These are phyloP conservation scores for Noccaea caerulescens DNA, from an alignment of 345 rosid species.

Conservation along the genomic window DNA sequence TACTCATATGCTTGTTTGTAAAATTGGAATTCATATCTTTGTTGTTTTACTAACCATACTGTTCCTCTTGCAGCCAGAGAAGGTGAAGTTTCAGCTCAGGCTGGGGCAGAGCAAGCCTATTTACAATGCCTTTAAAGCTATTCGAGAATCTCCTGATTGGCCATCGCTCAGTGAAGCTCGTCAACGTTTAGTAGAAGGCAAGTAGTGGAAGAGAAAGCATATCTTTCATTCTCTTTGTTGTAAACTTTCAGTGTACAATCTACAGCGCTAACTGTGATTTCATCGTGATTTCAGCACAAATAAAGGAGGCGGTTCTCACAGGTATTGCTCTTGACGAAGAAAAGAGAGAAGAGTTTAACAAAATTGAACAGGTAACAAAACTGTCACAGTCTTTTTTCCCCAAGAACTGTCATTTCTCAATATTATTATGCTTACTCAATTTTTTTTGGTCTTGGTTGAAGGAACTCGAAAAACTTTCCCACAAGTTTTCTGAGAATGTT, in stretches of 20 bases:
- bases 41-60: conserved; percentile 20
- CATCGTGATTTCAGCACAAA: conserved; percentile 53
- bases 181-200: conserved; percentile 75
- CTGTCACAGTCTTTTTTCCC: background rate
- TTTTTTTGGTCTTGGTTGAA: conserved; percentile 32
- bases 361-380: conserved; percentile 69
- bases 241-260: background rate
- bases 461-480: conserved; percentile 79
- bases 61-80: conserved; percentile 66
- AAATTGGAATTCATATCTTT: background rate
- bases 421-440: conserved; percentile 32
- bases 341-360: conserved; percentile 80
- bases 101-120: conserved; percentile 83
- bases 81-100: conserved; percentile 72
- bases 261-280: conserved; percentile 21
- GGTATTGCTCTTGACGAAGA: conserved; percentile 90
- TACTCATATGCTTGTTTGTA: conserved; percentile 3
- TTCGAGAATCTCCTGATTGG: conserved; percentile 71
- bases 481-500: conserved; percentile 80
- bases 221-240: background rate
- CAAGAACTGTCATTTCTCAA: background rate
- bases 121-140: conserved; percentile 73
- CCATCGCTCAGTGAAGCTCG: conserved; percentile 63
- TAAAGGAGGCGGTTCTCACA: conserved; percentile 82
- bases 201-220: conserved; percentile 24